These are phyloP conservation scores for Trametes sanguinea DNA, from an alignment of 768 basidiomycete species.

Conservation along the genomic window DNA sequence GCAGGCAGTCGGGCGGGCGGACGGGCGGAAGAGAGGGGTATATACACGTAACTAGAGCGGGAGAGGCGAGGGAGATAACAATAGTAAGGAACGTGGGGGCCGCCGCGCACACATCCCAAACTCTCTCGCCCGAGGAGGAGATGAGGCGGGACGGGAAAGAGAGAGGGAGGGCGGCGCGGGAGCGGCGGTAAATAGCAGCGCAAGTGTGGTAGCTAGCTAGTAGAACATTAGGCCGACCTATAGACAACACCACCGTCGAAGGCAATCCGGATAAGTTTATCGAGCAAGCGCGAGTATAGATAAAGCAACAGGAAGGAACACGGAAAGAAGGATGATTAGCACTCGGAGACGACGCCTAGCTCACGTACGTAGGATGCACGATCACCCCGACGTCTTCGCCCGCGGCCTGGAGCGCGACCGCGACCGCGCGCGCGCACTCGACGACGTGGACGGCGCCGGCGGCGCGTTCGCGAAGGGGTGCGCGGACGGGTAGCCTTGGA, in stretches of 20 bases:
- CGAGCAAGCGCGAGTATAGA: neutral
- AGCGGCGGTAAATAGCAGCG: constrained; percentile 14
- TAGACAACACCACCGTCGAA: constrained; percentile 3
- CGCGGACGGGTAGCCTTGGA: neutral
- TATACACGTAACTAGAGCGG: constrained; percentile 12
- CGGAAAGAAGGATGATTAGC: neutral
- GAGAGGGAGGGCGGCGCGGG: neutral
- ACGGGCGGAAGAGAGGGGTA: constrained; percentile 4
- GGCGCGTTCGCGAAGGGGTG: constrained; percentile 8
- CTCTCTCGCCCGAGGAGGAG: too few relatives aligned
- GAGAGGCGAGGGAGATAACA: neutral
- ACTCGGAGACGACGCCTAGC: neutral
- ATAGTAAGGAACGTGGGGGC: constrained; percentile 21
- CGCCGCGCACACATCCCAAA: neutral
- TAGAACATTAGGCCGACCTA: constrained; percentile 16
- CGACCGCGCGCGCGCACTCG: neutral
- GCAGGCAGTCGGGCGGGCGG: too few relatives aligned
- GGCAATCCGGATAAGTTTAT: constrained; percentile 3
- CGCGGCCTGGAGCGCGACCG: constrained; percentile 5
- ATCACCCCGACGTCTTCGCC: neutral
- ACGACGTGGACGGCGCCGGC: neutral
- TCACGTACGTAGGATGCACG: neutral
- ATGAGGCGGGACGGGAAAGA: neutral
- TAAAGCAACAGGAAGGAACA: too few relatives aligned
- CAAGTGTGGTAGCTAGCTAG: constrained; percentile 9